phyloP scores from a whole-genome alignment of 2,329 filamentous ascomycete species.

The Pseudogymnoascus sp. region DNA sequence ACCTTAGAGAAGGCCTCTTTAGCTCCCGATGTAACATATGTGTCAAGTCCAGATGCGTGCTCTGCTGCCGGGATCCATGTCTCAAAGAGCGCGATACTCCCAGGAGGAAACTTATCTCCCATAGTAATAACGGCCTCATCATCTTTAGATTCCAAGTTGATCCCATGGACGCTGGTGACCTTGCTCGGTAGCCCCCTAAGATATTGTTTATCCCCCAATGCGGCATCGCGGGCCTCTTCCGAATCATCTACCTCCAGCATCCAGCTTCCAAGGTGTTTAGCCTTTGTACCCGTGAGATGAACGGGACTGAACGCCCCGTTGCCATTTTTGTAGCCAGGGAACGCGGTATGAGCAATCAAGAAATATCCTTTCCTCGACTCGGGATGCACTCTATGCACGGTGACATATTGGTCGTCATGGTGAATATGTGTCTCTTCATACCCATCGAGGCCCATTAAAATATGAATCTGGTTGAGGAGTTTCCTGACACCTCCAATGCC shows the following conservation, averaged over 20 bases:
- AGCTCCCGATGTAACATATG: slow-evolving; percentile 75
- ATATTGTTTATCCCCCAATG: slow-evolving; percentile 60
- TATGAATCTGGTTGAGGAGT: slow-evolving; percentile 88
- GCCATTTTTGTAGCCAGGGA: slow-evolving; percentile 79
- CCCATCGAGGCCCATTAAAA: slow-evolving; percentile 86
- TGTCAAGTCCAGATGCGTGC: slow-evolving; percentile 75
- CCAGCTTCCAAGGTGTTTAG: slow-evolving; percentile 83
- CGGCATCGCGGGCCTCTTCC: slow-evolving; percentile 57
- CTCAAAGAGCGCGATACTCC: slow-evolving; percentile 90
- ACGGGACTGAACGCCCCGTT: slow-evolving; percentile 76
- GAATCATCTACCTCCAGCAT: slow-evolving; percentile 80
- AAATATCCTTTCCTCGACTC: slow-evolving; percentile 90
- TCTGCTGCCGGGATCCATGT: slow-evolving; percentile 90
- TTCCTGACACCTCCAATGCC: slow-evolving; percentile 90
- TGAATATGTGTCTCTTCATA: slow-evolving; percentile 96
- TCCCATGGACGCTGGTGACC: slow-evolving; percentile 65
- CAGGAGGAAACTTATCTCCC: slow-evolving; percentile 78
- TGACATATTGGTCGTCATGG: slow-evolving; percentile 93
- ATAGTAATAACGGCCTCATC: slow-evolving; percentile 74
- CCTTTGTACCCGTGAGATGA: slow-evolving; percentile 74
- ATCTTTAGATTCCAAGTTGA: slow-evolving; percentile 63
- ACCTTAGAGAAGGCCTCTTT: slow-evolving; percentile 69
- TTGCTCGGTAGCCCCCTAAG: slow-evolving; percentile 79
- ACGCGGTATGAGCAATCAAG: slow-evolving; percentile 91
- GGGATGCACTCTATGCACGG: slow-evolving; percentile 89